phyloP scores from a whole-genome alignment of 495 filamentous ascomycete genomes.

The Hypoxylon perforatum region DNA sequence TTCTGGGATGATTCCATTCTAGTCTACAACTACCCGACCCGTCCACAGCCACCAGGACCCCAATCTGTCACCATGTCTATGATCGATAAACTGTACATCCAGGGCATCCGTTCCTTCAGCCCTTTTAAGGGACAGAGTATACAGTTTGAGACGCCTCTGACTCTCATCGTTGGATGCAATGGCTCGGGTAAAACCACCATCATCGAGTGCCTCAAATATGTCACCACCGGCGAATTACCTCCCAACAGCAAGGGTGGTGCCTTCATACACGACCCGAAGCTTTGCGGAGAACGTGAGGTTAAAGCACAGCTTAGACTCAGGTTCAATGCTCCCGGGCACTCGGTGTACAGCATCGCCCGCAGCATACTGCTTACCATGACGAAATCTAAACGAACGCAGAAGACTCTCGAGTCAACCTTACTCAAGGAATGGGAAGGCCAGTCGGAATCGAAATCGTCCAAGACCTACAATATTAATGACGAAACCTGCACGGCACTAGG shows the following conservation, averaged over 20 bases:
- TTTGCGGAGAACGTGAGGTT: constrained; percentile 90
- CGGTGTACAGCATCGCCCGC: constrained; percentile 81
- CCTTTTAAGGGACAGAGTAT: constrained; percentile 81
- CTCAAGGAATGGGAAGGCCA: too few relatives aligned
- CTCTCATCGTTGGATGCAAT: constrained; percentile 95
- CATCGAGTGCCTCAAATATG: constrained; percentile 99
- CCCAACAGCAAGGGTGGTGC: constrained; percentile 94
- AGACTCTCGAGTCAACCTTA: constrained; percentile 83
- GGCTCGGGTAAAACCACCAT: constrained; percentile 99
- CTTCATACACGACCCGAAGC: constrained; percentile 96
- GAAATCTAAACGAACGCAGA: constrained; percentile 75
- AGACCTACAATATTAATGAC: constrained; percentile 80
- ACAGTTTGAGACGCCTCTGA: constrained; percentile 87
- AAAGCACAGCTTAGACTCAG: constrained; percentile 89
- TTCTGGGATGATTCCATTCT: constrained; percentile 21
- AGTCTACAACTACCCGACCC: constrained; percentile 12
- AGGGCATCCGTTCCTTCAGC: constrained; percentile 92
- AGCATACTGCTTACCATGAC: constrained; percentile 88
- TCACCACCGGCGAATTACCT: constrained; percentile 91
- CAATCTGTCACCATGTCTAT: constrained; percentile 65
- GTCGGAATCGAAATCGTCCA: constrained; percentile 76
- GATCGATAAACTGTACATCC: constrained; percentile 89
- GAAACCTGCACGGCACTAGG: constrained; percentile 89
- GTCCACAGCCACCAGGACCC: constrained; percentile 11
- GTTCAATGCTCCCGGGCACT: constrained; percentile 79